Conservation (phyloP, 805 yeast species). For the Candida michaelii region DNA sequence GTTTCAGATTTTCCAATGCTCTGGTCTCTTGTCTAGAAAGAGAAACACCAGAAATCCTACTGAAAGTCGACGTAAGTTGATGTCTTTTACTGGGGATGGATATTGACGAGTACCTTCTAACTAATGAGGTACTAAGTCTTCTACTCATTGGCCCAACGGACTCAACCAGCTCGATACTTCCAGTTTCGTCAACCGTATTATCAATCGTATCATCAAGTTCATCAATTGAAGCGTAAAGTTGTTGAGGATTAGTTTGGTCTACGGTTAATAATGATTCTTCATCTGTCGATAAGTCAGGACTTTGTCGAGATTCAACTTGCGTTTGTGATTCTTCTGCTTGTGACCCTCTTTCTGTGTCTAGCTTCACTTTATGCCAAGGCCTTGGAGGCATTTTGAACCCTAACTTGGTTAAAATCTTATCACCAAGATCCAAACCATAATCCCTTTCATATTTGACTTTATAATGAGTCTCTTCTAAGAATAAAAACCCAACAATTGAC, state of each 20-base stretch:
- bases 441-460: conserved; percentile 24
- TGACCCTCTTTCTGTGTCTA: background rate
- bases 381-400: conserved; percentile 28
- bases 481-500: conserved; percentile 30
- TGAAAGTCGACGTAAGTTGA: conserved; percentile 9
- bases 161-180: conserved; percentile 8
- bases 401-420: conserved; percentile 23
- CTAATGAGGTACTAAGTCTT: conserved; percentile 21
- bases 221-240: conserved; percentile 11
- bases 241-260: conserved; percentile 10
- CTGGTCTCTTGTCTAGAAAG: conserved; percentile 7
- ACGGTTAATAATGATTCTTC: background rate
- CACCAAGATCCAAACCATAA: conserved; percentile 39
- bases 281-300: background rate
- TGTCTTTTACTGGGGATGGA: conserved; percentile 7
- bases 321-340: background rate
- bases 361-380: conserved; percentile 25
- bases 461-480: conserved; percentile 39
- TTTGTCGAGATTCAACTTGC: background rate
- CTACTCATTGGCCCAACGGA: conserved; percentile 13
- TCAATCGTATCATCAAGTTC: conserved; percentile 9
- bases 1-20: conserved; percentile 15
- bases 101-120: conserved; percentile 18
- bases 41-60: conserved; percentile 15
- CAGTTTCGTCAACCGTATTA: conserved; percentile 5